Base-by-base conservation (phyloP, 2,329 filamentous ascomycete species). In the Calycina marina region DNA sequence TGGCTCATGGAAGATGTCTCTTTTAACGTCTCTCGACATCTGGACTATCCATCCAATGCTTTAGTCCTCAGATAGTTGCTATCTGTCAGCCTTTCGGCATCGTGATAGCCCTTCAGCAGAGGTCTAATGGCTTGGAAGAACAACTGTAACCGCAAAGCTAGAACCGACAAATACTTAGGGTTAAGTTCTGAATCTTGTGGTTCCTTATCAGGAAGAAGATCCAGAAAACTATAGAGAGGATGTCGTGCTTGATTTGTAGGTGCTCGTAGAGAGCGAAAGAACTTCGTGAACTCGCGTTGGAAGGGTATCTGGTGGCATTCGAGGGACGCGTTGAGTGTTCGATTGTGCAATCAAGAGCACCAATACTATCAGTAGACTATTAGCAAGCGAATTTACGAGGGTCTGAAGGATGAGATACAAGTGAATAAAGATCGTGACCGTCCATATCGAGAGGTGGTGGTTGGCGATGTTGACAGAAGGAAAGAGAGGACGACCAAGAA, bases 171-270 rank as follows among this genome's bases (percentile, higher is more conserved):
- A 58, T 62, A 63, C 69, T 80, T 93, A 93, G 86, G 86, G 86
- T 93, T 93, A 93, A 86, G 81, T 86, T 86, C 81, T 83, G 75
- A 77, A 59, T 62, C 59, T 62, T 63, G 64, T 72, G 65, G 72
- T 74, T 71, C 69, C 67, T 71, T 65, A 53, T 64, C 69, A 70
- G 77, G 76, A 75, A 77, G 61, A 63, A 63, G 64, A 62, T 63
- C 68, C 72, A 80, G 76, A 76, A 69, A 70, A 84, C 82, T 84
- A 67, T 78, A 55, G 63, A 69, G 77, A 73, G 76, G 76, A 79
- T 73, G 72, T 62, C 60, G 67, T 79, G 81, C 78, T 65, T 63
- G 57, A 48, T 59, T 57, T 59, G 49, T 41, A 35, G 39, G 28
- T 41, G 47, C 50, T 49, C 45, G 36, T 24, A 17, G 22, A 20